Percentiles rank a stretch among this genome's conserved stretches.
These are phyloP conservation scores for Pseudevernia furfuracea DNA, from an alignment of 495 filamentous ascomycete species.

Conservation along the genomic window DNA sequence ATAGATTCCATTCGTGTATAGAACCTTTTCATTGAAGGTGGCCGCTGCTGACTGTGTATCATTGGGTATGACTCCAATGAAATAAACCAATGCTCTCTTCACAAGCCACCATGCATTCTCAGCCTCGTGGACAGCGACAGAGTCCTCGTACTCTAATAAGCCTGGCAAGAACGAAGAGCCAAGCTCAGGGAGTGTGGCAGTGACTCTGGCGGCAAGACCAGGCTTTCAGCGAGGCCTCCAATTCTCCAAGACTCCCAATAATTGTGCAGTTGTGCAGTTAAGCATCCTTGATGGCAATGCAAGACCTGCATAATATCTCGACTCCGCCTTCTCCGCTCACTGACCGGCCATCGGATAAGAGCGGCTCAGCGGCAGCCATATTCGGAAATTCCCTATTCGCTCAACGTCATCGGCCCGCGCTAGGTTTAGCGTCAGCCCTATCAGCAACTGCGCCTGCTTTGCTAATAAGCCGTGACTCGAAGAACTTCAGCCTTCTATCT, in stretches of 20 bases:
- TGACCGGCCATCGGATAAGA: neutral
- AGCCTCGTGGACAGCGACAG: too few relatives aligned
- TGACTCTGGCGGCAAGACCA: neutral
- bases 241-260: neutral
- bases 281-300: too few relatives aligned
- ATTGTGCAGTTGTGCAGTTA: too few relatives aligned
- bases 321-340: neutral
- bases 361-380: neutral
- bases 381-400: too few relatives aligned
- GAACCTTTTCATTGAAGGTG: too few relatives aligned
- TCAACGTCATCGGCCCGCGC: neutral
- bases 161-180: neutral
- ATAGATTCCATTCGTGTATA: too few relatives aligned
- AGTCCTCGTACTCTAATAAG: too few relatives aligned
- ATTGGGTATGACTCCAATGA: too few relatives aligned
- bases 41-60: too few relatives aligned
- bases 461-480: neutral
- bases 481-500: neutral
- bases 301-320: neutral
- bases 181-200: neutral
- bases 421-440: constrained; percentile 10
- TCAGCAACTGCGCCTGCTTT: constrained; percentile 5
- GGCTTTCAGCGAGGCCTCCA: constrained; percentile 1
- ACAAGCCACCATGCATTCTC: too few relatives aligned
- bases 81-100: too few relatives aligned